Conservation (phyloP, 768 basidiomycete genomes). For the Boletus barrowsii region DNA sequence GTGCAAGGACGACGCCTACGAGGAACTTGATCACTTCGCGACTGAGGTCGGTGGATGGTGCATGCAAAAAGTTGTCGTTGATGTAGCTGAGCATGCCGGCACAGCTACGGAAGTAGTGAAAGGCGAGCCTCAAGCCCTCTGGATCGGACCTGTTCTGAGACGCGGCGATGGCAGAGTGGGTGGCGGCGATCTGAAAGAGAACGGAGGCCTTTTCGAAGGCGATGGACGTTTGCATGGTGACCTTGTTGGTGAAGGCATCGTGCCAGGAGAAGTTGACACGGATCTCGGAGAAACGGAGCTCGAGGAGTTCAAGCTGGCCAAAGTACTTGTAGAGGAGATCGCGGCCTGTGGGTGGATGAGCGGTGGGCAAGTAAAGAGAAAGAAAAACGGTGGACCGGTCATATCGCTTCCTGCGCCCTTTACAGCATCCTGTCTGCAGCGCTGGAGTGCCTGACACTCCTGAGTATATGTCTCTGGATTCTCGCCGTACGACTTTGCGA, state of each 20-base stretch:
- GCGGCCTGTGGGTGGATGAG: conserved; percentile 49
- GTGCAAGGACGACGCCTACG: conserved; percentile 82
- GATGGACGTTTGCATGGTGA: conserved; percentile 92
- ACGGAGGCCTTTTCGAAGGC: conserved; percentile 98
- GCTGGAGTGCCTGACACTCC: conserved; percentile 81
- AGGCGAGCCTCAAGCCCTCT: conserved; percentile 90
- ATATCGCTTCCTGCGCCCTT: conserved; percentile 93
- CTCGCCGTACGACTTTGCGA: conserved; percentile 92
- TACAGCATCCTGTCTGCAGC: conserved; percentile 94
- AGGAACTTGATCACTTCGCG: conserved; percentile 94
- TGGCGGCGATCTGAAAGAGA: conserved; percentile 93
- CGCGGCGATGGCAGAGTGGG: conserved; percentile 88
- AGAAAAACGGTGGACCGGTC: conserved; percentile 58
- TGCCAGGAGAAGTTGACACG: conserved; percentile 95
- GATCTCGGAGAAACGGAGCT: conserved; percentile 95
- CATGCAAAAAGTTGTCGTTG: conserved; percentile 99
- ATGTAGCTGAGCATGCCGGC: conserved; percentile 98
- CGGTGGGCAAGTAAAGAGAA: background rate
- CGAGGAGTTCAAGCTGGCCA: conserved; percentile 95
- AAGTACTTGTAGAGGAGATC: conserved; percentile 99
- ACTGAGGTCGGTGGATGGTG: conserved; percentile 91
- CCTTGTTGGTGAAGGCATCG: conserved; percentile 94
- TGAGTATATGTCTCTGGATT: conserved; percentile 82
- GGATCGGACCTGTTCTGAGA: conserved; percentile 84
- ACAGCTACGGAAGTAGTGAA: conserved; percentile 84